phyloP scores from a whole-genome alignment of 2,329 filamentous ascomycete species.

The Aspergillus versicolor region DNA sequence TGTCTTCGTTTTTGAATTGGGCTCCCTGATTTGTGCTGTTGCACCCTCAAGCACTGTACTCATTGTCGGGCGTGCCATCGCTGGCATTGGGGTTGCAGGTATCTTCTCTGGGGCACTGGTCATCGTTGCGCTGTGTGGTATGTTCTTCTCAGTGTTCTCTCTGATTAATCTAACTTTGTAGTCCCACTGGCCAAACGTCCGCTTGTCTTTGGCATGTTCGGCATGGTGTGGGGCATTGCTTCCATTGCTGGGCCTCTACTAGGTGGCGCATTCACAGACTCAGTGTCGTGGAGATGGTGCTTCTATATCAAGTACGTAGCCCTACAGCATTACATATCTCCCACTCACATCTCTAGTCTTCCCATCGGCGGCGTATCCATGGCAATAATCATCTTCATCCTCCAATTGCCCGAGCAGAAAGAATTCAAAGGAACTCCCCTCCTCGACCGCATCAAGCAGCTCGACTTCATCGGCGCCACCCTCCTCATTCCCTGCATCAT shows the following conservation, averaged over 20 bases:
- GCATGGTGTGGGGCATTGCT: conserved; percentile 13
- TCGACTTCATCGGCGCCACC: conserved; percentile 52
- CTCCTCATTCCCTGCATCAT: conserved; percentile 54
- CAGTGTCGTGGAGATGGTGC: conserved; percentile 16
- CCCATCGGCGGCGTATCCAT: conserved; percentile 39
- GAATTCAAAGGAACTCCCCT: conserved; percentile 2
- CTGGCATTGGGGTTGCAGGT: conserved; percentile 10
- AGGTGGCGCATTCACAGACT: conserved; percentile 12
- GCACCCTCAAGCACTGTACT: conserved; percentile 20
- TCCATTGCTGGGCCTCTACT: conserved; percentile 11
- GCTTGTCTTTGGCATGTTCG: conserved; percentile 11
- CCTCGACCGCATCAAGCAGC: conserved; percentile 14
- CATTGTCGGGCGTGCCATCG: conserved; percentile 8
- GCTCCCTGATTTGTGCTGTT: conserved; percentile 25
- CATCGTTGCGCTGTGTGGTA: conserved; percentile 7
- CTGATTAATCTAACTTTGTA: background rate
- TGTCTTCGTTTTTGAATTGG: conserved; percentile 26
- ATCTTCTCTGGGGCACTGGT: conserved; percentile 10
- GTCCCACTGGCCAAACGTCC: conserved; percentile 9
- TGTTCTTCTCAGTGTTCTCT: background rate
- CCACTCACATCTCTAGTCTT: conserved; percentile 39
- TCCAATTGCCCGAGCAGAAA: conserved; percentile 7
- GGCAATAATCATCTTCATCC: conserved; percentile 20
- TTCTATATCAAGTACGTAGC: conserved; percentile 17
- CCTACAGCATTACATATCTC: background rate